Evolutionary conservation across 805 yeast genomes (phyloP), one percentile per base, ranked within the genome.

Genomic region (Pichia nanzhaoensis): DNA sequence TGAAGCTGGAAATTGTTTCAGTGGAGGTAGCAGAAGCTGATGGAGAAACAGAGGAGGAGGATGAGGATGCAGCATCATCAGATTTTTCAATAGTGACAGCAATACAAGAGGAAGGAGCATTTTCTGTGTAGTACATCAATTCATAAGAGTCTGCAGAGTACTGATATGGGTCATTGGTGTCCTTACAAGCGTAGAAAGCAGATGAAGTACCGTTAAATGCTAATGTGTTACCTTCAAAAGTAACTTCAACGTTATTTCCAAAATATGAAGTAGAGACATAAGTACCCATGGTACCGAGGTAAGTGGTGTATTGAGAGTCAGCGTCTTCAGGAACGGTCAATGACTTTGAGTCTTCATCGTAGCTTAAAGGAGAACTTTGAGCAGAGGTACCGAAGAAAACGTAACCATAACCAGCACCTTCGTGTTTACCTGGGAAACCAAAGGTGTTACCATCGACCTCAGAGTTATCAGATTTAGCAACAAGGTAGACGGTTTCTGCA

Each of bases 341-440:
- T 2, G 38, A 8, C 17, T 30, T 18, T 12, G 53, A 48, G n/a
- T 49, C 27, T 41, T 56, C 59, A 42, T 53, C 45, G 27, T 64
- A 53, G 6, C n/a, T 18, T 13, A 51, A 40, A 2, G 35, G 9
- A 14, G 20, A 19, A 32, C 48, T 39, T 10, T 36, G 9, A 4
- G 39, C 39, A 24, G 37, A 17, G 21, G 50, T 34, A 34, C 41
- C 47, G 3, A 50, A 19, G 58, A 68, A 64, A 28, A 64, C 53
- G 55, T 70, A 73, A 61, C 68, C 64, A 46, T 71, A 56, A 48
- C 68, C 77, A 43, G 78, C 78, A 55, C 77, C 77, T 59, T 69
- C 75, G 50, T 72, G 78, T 39, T 56, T 48, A n/a, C n/a, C n/a
- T n/a, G n/a, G n/a, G 42, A 68, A 51, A 38, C 61, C 64, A 17